Evolutionary conservation across 1,284 basidiomycete species (phyloP).

Genomic region (Porodaedalea pini): DNA sequence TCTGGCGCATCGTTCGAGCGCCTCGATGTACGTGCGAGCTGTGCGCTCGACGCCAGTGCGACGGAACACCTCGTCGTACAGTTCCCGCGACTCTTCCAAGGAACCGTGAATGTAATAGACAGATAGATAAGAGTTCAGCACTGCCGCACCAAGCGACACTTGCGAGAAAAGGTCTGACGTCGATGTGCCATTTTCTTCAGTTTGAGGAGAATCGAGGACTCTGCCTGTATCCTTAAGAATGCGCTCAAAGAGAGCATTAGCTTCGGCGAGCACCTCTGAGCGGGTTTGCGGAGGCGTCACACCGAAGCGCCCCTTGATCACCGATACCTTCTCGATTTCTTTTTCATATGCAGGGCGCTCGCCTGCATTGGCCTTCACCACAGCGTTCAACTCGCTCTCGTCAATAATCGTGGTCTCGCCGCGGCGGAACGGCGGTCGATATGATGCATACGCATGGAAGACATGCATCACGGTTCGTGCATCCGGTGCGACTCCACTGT

Average conservation of each 20-base stretch:
- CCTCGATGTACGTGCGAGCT: slow-evolving; percentile 57
- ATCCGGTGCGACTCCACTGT: slow-evolving; percentile 44
- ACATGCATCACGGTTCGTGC: slow-evolving; percentile 79
- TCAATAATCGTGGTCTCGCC: slow-evolving; percentile 39
- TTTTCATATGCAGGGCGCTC: slow-evolving; percentile 24
- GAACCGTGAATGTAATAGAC: slow-evolving; percentile 67
- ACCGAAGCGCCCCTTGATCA: slow-evolving; percentile 36
- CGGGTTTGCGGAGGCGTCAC: slow-evolving; percentile 72
- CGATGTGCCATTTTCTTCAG: slow-evolving; percentile 23
- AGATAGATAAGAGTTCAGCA: slow-evolving; percentile 82
- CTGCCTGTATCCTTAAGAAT: slow-evolving; percentile 51
- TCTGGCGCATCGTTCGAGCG: slow-evolving; percentile 62
- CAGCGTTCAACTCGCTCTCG: slow-evolving; percentile 7
- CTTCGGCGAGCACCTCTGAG: slow-evolving; percentile 74
- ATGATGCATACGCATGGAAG: slow-evolving; percentile 86
- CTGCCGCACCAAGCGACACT: slow-evolving; percentile 57
- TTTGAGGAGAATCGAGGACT: slow-evolving; percentile 14
- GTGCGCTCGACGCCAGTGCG: slow-evolving; percentile 44
- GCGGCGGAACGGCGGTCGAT: slow-evolving; percentile 66
- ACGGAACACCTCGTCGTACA: slow-evolving; percentile 49
- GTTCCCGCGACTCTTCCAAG: slow-evolving; percentile 43
- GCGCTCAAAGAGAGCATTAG: slow-evolving; percentile 63
- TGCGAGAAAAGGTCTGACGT: slow-evolving; percentile 47
- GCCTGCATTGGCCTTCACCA: neutral
- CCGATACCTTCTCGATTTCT: slow-evolving; percentile 13